Conservation (phyloP, 208 protist species). For the Trypanosoma caninum region DNA sequence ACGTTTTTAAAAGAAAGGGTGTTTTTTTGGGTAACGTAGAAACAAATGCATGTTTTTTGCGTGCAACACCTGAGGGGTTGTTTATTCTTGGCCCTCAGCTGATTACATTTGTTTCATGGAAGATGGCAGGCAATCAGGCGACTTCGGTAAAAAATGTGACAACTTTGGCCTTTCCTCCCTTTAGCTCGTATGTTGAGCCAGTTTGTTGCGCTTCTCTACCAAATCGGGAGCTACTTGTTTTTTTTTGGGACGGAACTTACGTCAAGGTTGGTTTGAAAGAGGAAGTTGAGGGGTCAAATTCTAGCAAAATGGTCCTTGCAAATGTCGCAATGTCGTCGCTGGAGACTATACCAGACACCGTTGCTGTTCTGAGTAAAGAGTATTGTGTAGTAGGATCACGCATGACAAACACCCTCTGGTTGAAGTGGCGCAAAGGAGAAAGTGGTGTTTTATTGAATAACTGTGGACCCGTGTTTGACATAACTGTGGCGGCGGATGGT, state of each 20-base stretch:
- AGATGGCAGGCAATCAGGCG: neutral
- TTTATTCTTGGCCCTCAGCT: slow-evolving; percentile 69
- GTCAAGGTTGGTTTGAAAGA: slow-evolving; percentile 15
- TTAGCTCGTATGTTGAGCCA: slow-evolving; percentile 24
- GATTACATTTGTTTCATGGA: slow-evolving; percentile 35
- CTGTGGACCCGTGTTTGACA: slow-evolving; percentile 72
- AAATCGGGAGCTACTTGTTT: slow-evolving; percentile 17
- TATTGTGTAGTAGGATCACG: slow-evolving; percentile 56
- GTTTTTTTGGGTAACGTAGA: slow-evolving; percentile 51
- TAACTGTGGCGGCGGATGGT: slow-evolving; percentile 45
- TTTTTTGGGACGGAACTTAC: slow-evolving; percentile 28
- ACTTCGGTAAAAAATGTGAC: slow-evolving; percentile 18
- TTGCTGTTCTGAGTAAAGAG: slow-evolving; percentile 14
- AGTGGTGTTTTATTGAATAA: slow-evolving; percentile 45
- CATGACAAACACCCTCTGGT: slow-evolving; percentile 45
- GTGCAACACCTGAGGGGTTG: slow-evolving; percentile 38
- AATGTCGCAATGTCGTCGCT: neutral
- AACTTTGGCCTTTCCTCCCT: slow-evolving; percentile 15
- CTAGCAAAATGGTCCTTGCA: slow-evolving; percentile 9
- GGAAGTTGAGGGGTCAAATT: slow-evolving; percentile 14
- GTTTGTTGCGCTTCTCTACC: slow-evolving; percentile 28
- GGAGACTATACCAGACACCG: slow-evolving; percentile 21
- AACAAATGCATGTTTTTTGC: slow-evolving; percentile 42
- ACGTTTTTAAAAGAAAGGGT: slow-evolving; percentile 15
- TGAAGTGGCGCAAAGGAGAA: slow-evolving; percentile 32